phyloP scores from a whole-genome alignment of 169 alveolate species.

The Plasmodium inui region DNA sequence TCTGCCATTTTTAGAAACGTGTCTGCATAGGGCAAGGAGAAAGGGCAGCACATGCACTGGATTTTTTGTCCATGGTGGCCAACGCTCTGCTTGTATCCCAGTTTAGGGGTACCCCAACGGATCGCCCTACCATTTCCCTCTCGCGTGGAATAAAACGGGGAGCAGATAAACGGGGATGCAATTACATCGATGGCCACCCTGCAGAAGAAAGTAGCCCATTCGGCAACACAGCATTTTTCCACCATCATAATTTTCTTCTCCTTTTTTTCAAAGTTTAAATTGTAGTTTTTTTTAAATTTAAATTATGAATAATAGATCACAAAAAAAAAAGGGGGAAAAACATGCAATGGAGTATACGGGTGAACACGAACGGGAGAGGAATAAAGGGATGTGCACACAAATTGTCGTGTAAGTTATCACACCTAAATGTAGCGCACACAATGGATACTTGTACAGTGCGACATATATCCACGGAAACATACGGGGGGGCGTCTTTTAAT shows the following conservation, averaged over 20 bases:
- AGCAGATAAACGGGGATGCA: neutral
- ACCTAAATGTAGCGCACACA: neutral
- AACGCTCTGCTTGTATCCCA: neutral
- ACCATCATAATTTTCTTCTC: neutral
- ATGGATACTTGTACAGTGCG: neutral
- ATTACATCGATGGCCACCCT: neutral
- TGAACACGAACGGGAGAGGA: neutral
- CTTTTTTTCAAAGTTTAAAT: neutral
- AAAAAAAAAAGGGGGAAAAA: neutral
- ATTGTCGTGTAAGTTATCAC: neutral
- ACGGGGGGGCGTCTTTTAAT: neutral
- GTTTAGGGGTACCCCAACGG: neutral
- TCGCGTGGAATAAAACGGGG: neutral
- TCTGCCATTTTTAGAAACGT: slow-evolving; percentile 4
- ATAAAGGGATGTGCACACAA: neutral
- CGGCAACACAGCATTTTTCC: neutral
- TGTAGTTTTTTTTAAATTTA: neutral
- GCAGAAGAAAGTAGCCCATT: neutral
- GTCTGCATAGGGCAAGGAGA: neutral
- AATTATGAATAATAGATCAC: neutral
- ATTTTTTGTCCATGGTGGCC: neutral
- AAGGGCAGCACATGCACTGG: too few species aligned
- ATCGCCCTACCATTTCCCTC: neutral
- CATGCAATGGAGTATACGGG: neutral
- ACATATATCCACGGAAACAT: neutral